Base-by-base conservation (phyloP, 176 grass and related monocot genomes). In the Typha latifolia region DNA sequence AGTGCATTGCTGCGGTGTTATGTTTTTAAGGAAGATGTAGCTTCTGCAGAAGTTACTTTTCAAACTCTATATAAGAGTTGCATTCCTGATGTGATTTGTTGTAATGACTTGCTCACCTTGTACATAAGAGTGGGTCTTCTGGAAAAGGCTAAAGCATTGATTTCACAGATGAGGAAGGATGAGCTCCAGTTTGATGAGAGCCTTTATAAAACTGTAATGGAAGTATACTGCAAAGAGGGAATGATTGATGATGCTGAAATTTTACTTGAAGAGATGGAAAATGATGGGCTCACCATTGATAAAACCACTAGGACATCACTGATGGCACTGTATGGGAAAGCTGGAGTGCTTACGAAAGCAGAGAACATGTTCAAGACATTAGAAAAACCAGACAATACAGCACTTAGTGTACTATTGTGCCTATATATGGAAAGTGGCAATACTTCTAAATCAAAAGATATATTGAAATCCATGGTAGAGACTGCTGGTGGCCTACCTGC, bases 181-280 rank as follows among this genome's bases (percentile, higher is more conserved):
- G 52, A 72, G 48, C 51, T 82, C 20, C 51, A 72, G 47, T 72
- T 84, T 80, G 82, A 91, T 68, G 83, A 84, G 70, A 67, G 74
- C 22, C 85, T 97, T 65, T 97, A 67, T 84, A 80, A 70, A 74
- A 89, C 85, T 63, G 81, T 84, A 31, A 69, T 92, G 57, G 78
- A 97, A 82, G 81, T 97, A 78, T 89, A 83, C 49, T 92, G 84
- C 66, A 92, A 72, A 82, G 80, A 70, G 4, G 43, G 63, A 48
- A 82, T 81, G 77, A 62, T 80, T 21, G 67, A 81, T 4, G 80
- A 80, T 10, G 76, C 81, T 32, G 85, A 91, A 51, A 79, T 71
- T 23, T 63, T 91, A 74, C 27, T 84, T 52, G 64, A 80, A 78
- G 74, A 96, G 14, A 86, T 96, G 78, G 68, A 80, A 47, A 67